phyloP scores from a whole-genome alignment of 805 yeast genomes.

The Candida coleopterorum region DNA sequence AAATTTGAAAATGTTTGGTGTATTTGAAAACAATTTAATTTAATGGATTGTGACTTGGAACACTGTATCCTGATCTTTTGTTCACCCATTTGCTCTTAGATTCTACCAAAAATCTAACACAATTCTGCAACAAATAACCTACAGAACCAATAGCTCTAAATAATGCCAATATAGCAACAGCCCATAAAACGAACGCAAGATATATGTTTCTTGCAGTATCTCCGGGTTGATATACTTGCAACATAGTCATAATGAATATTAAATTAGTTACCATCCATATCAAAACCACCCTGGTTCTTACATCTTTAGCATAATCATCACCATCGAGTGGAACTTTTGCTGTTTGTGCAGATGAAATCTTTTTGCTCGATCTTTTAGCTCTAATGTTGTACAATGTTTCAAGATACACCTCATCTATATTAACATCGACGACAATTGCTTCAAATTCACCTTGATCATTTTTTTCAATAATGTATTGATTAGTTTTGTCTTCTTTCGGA shows the following conservation, averaged over 20 bases:
- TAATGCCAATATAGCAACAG: constrained; percentile 79
- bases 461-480: constrained; percentile 77
- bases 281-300: constrained; percentile 92
- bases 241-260: constrained; percentile 78
- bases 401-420: constrained; percentile 78
- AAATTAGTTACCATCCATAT: constrained; percentile 87
- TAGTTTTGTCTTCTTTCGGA: constrained; percentile 57
- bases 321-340: constrained; percentile 29
- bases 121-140: constrained; percentile 50
- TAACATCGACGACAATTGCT: constrained; percentile 77
- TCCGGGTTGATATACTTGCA: constrained; percentile 72
- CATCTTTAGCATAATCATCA: constrained; percentile 90
- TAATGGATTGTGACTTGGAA: constrained; percentile 30
- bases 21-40: too few species aligned
- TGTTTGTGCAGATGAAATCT: constrained; percentile 32
- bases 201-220: constrained; percentile 61
- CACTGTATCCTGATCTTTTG: constrained; percentile 33
- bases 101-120: constrained; percentile 34
- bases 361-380: constrained; percentile 60
- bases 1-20: too few species aligned
- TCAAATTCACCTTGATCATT: constrained; percentile 75
- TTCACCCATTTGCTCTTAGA: constrained; percentile 39
- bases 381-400: constrained; percentile 69
- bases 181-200: constrained; percentile 82
- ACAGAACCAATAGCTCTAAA: constrained; percentile 82